Base-by-base conservation (phyloP, 805 yeast genomes). In the Wickerhamomyces hampshirensis region DNA sequence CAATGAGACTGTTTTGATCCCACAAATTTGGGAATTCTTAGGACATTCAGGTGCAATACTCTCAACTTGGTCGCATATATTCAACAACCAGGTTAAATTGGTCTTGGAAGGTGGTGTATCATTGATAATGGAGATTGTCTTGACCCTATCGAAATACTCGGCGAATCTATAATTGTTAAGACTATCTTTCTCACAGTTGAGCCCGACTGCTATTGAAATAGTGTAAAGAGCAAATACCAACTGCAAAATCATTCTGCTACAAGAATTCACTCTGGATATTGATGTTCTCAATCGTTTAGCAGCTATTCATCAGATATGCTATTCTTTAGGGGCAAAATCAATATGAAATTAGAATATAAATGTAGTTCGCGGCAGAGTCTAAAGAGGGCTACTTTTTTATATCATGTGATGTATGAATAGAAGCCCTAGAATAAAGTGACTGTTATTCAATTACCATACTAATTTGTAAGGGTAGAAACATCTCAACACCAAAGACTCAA, bases 31-130 rank as follows among this genome's bases (percentile, higher is more conserved):
- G 2, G 89, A 75, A 43, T 81, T 78, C 31, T 63, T 62, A 1
- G 88, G 81, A 60, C 97, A 89, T 19, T 67, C 68, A 5, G 49
- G 41, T 3, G 38, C 46, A 8, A 68, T 63, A 7, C 64, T 55
- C 0, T 59, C 55, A 4, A 48, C 53, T 9, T 61, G 58, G 31
- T 75, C 77, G 62, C 95, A 86, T 7, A 87, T 65, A 34, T 86
- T 82, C 26, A 89, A 44, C 50, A 69, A 76, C 89, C 96, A 85
- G 3, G 74, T 68, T 23, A 68, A 59, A 33, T 64, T 69, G 2
- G 84, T 75, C 23, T 58, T 61, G 10, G 91, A 73, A 2, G 98
- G 98, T 13, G 98, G 98, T 9, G 96, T 85, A 30, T 69, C 71
- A 23, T 58, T 62, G 13, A 65, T 47, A 5, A 50, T 26, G 5